Percentiles rank a stretch among this genome's conserved stretches.
Evolutionary conservation across 495 filamentous ascomycete genomes (phyloP).

Genomic region (Annulohypoxylon bovei): DNA sequence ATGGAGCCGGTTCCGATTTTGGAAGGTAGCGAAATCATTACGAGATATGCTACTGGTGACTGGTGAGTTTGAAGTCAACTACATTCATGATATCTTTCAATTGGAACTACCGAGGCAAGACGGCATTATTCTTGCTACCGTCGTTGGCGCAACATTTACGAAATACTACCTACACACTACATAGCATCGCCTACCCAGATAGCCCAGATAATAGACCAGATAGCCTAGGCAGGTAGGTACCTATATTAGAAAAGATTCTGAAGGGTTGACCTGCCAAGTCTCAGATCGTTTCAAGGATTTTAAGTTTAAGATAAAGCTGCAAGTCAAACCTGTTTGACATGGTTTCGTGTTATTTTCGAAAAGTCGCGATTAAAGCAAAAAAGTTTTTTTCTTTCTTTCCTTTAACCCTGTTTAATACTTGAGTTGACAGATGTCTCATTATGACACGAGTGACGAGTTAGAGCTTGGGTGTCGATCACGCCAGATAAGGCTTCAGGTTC

Average conservation of each 20-base stretch:
- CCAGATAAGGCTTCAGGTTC: constrained; percentile 5
- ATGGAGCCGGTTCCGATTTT: constrained; percentile 6
- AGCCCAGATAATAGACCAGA: too few relatives aligned
- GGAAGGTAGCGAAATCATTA: constrained; percentile 2
- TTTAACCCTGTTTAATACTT: background rate
- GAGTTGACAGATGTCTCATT: constrained; percentile 5
- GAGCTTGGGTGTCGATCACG: constrained; percentile 13
- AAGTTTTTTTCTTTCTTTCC: background rate
- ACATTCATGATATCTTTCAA: background rate
- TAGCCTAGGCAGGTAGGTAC: background rate
- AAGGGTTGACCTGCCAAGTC: background rate
- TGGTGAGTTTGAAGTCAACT: background rate
- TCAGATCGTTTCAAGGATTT: constrained; percentile 2
- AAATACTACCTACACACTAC: background rate
- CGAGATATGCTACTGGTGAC: background rate
- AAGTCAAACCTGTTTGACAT: background rate
- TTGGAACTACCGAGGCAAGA: background rate
- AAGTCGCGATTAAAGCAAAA: background rate
- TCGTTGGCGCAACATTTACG: background rate
- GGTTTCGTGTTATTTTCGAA: background rate
- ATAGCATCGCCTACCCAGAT: background rate
- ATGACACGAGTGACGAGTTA: background rate
- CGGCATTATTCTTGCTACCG: background rate
- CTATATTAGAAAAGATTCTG: background rate
- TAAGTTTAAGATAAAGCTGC: constrained; percentile 7